These are phyloP conservation scores for Colletotrichum navitas DNA, from an alignment of 2,329 filamentous ascomycete genomes.

Conservation along the genomic window DNA sequence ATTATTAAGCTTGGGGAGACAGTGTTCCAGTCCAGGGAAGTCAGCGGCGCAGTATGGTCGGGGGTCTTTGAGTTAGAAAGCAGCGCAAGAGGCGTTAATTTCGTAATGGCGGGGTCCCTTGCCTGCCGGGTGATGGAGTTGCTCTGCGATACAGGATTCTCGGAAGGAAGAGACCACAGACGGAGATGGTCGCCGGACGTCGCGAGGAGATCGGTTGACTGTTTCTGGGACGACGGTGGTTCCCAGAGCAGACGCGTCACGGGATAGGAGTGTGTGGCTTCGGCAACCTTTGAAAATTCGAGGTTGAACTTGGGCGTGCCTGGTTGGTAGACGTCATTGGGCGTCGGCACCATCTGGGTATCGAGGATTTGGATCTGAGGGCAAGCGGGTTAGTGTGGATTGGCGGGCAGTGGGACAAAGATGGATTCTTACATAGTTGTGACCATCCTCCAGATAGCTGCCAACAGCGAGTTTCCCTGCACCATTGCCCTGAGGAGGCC, in stretches of 20 bases:
- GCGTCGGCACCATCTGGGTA: slow-evolving; percentile 80
- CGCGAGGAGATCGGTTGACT: slow-evolving; percentile 92
- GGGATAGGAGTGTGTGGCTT: slow-evolving; percentile 97
- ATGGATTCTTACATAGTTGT: slow-evolving; percentile 84
- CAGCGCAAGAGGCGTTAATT: slow-evolving; percentile 91
- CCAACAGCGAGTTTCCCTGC: slow-evolving; percentile 95
- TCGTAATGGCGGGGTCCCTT: slow-evolving; percentile 73
- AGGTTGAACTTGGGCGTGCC: slow-evolving; percentile 80
- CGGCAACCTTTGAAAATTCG: slow-evolving; percentile 93
- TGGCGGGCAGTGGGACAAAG: slow-evolving; percentile 1
- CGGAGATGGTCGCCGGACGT: slow-evolving; percentile 95
- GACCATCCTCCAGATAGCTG: slow-evolving; percentile 96
- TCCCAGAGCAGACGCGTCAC: slow-evolving; percentile 97
- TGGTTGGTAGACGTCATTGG: slow-evolving; percentile 75
- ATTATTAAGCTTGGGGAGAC: slow-evolving; percentile 97
- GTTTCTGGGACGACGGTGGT: slow-evolving; percentile 92
- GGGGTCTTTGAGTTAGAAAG: slow-evolving; percentile 98
- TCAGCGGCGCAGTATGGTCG: slow-evolving; percentile 96
- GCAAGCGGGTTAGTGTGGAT: slow-evolving; percentile 36
- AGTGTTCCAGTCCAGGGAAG: slow-evolving; percentile 97
- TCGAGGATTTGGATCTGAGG: slow-evolving; percentile 95
- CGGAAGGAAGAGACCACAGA: slow-evolving; percentile 89
- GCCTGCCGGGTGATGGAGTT: slow-evolving; percentile 74
- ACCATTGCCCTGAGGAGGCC: slow-evolving; percentile 83
- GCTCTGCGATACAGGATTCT: slow-evolving; percentile 69